Conservation (phyloP, 306 rosid species). For the Corylus avellana region DNA sequence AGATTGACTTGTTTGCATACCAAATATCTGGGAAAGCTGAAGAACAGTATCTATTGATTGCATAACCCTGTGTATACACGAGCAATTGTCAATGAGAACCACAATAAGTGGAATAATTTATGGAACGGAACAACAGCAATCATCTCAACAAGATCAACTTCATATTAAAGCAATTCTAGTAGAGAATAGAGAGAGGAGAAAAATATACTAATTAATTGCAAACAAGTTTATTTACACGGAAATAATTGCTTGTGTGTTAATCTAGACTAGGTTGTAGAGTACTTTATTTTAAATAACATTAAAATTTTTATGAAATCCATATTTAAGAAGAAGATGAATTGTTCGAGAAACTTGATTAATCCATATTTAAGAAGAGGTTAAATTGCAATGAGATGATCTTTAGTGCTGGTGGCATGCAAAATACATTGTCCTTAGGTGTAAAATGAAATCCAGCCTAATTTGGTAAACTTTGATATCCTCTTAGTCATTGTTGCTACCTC, state of each 20-base stretch:
- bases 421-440: too few species aligned
- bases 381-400: too few species aligned
- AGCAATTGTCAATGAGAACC: slow-evolving; percentile 24
- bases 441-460: too few species aligned
- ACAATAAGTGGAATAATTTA: slow-evolving; percentile 7
- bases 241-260: not conserved
- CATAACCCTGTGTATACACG: slow-evolving; percentile 67
- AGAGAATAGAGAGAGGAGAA: not conserved
- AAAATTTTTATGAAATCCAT: not conserved
- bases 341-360: not conserved
- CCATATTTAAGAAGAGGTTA: too few species aligned
- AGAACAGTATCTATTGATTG: slow-evolving; percentile 70
- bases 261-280: not conserved
- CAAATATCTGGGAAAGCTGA: slow-evolving; percentile 70
- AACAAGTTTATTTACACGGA: not conserved
- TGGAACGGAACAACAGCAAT: slow-evolving; percentile 12
- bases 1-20: slow-evolving; percentile 67
- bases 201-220: not conserved
- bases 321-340: not conserved
- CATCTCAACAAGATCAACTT: not conserved
- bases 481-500: too few species aligned
- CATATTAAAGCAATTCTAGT: not conserved
- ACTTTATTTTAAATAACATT: not conserved
- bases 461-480: too few species aligned
- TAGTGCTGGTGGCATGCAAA: too few species aligned